Conservation (phyloP, 139 green algal species). For the Asterochloris sp. region DNA sequence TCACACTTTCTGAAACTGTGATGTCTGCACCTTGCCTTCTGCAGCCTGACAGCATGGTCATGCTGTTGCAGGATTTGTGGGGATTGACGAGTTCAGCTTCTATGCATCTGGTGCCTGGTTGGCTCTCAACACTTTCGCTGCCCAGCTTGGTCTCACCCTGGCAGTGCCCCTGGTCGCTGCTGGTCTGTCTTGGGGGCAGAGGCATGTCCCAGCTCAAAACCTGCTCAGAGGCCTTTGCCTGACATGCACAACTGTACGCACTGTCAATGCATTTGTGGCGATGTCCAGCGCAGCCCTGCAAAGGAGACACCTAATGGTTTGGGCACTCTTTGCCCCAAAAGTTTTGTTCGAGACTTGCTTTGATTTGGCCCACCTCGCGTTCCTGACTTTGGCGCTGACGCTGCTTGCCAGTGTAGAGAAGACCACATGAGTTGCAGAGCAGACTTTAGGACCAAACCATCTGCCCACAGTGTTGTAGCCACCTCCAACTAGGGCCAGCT, state of each 20-base stretch:
- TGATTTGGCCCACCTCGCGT: neutral
- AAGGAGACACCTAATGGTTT: slow-evolving; percentile 81
- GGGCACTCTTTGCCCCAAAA: slow-evolving; percentile 87
- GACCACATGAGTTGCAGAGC: too few relatives aligned
- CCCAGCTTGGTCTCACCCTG: slow-evolving; percentile 33
- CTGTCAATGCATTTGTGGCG: slow-evolving; percentile 18
- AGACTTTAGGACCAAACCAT: too few relatives aligned
- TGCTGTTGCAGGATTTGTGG: slow-evolving; percentile 67
- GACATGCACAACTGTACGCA: neutral
- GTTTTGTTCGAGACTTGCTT: slow-evolving; percentile 75
- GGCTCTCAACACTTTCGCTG: slow-evolving; percentile 76
- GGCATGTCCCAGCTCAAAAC: too few relatives aligned
- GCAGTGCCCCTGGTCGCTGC: slow-evolving; percentile 23
- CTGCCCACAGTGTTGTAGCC: too few relatives aligned
- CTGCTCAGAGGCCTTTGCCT: slow-evolving; percentile 6
- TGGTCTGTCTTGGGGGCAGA: too few relatives aligned
- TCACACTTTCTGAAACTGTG: neutral
- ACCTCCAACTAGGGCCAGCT: too few relatives aligned
- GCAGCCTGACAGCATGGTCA: neutral
- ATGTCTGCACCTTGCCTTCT: neutral
- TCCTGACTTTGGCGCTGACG: too few relatives aligned
- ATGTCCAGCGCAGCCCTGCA: slow-evolving; percentile 58
- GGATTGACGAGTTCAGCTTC: slow-evolving; percentile 70
- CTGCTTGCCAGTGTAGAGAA: too few relatives aligned
- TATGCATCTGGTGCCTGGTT: slow-evolving; percentile 55